Percentiles rank a stretch among this genome's conserved stretches.
Conservation (phyloP, 768 basidiomycete species). For the Auricularia cornea region DNA sequence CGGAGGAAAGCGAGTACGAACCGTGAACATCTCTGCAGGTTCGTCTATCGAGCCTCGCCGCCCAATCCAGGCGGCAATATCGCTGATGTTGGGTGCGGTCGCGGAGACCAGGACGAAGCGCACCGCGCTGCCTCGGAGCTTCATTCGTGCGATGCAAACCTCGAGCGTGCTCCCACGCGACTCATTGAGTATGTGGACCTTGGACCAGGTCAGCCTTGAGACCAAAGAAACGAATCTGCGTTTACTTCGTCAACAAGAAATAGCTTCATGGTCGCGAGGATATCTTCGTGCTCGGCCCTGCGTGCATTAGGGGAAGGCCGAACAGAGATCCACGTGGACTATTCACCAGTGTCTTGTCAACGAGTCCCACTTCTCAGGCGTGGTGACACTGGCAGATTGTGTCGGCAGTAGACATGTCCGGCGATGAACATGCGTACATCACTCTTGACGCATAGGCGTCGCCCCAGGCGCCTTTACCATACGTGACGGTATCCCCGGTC, state of each 20-base stretch:
- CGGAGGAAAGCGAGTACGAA: slow-evolving; percentile 17
- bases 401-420: not conserved
- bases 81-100: slow-evolving; percentile 87
- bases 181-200: slow-evolving; percentile 89
- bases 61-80: slow-evolving; percentile 86
- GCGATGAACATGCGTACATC: slow-evolving; percentile 50
- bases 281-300: slow-evolving; percentile 56
- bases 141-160: slow-evolving; percentile 93
- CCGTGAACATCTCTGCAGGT: slow-evolving; percentile 64
- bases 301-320: slow-evolving; percentile 4
- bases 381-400: not conserved
- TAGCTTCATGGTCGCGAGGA: slow-evolving; percentile 63
- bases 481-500: slow-evolving; percentile 80
- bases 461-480: slow-evolving; percentile 58
- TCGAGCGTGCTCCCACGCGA: slow-evolving; percentile 86
- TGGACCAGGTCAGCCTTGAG: slow-evolving; percentile 28
- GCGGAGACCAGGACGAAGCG: slow-evolving; percentile 89
- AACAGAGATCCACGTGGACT: slow-evolving; percentile 2
- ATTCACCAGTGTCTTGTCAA: slow-evolving; percentile 77
- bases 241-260: slow-evolving; percentile 88
- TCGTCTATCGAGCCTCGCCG: slow-evolving; percentile 24
- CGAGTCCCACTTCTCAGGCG: slow-evolving; percentile 92
- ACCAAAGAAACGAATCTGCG: not conserved
- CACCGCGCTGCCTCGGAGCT: slow-evolving; percentile 53
- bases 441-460: slow-evolving; percentile 69